Evolutionary conservation across 2,329 filamentous ascomycete genomes (phyloP).

Genomic region (Aspergillus sp.): DNA sequence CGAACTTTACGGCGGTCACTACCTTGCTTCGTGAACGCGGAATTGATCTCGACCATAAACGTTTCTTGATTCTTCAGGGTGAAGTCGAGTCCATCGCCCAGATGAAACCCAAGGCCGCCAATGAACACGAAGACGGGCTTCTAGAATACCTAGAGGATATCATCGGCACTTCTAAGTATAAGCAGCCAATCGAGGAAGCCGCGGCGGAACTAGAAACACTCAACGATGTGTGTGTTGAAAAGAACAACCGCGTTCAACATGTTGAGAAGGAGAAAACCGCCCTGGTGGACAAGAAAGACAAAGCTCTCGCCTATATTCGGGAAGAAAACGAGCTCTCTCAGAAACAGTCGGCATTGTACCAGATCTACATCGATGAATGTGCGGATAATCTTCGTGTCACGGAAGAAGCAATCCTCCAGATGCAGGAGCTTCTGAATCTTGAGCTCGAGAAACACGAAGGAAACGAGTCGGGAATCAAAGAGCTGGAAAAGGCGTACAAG

Average conservation of each 20-base stretch:
- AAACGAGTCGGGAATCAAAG: slow-evolving; percentile 86
- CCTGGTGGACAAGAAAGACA: slow-evolving; percentile 95
- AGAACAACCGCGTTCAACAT: slow-evolving; percentile 92
- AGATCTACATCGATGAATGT: slow-evolving; percentile 87
- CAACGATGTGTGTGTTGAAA: slow-evolving; percentile 94
- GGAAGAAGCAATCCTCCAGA: slow-evolving; percentile 85
- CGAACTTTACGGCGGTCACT: slow-evolving; percentile 90
- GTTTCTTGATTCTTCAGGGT: slow-evolving; percentile 94
- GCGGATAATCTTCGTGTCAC: slow-evolving; percentile 87
- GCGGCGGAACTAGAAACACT: slow-evolving; percentile 86
- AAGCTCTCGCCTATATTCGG: slow-evolving; percentile 82
- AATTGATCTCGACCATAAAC: slow-evolving; percentile 96
- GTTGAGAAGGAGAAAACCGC: slow-evolving; percentile 96
- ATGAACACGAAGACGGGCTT: slow-evolving; percentile 94
- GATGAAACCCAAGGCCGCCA: slow-evolving; percentile 96
- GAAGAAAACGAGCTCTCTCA: slow-evolving; percentile 91
- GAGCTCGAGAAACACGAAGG: slow-evolving; percentile 93
- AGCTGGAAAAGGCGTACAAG: slow-evolving; percentile 82
- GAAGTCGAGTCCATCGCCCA: slow-evolving; percentile 98
- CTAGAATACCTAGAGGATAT: slow-evolving; percentile 98
- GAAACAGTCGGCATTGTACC: slow-evolving; percentile 91
- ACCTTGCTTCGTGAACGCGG: slow-evolving; percentile 83
- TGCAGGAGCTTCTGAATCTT: slow-evolving; percentile 81
- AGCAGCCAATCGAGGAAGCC: slow-evolving; percentile 92
- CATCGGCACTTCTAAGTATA: slow-evolving; percentile 98